Evolutionary conservation across 192 early-diverging fungal genomes (phyloP), one percentile per base, ranked within the genome.

Genomic region (Diversispora eburnea): DNA sequence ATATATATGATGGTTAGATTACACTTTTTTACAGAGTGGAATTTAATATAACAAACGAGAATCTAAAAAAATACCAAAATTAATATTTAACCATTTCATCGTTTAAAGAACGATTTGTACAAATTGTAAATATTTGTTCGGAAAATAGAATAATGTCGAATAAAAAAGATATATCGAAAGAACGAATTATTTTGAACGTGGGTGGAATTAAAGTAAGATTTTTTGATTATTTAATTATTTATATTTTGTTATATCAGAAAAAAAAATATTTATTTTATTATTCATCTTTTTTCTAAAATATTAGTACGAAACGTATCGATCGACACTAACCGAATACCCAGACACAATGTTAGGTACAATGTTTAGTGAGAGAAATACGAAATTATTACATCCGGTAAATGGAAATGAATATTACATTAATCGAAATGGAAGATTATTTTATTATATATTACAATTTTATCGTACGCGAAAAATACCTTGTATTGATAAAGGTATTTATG

Each of bases 251-350:
- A 45, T 45, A n/a, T 63, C 13, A 43, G 6, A 46, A 46, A 47
- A 5, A 5, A 0, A 9, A 46, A 46, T 45, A 5, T 5, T 64
- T 66, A 15, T 3, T 33, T 2, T 4, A 51, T 22, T 10, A 17
- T 19, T 20, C 1, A 8, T 1, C 25, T 8, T 19, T 10, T 70
- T 46, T 56, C n/a, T 56, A 25, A 17, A 20, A 9, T 56, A 17
- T 19, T 70, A 70, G 68, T 70, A 70, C 17, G 68, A 70, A 70
- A 70, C 68, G 6, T 70, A 22, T 57, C 51, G 55, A 22, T 57
- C 52, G 9, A 70, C 68, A 3, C n/a, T 70, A 43, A 70, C 54
- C 2, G 41, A 20, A 45, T 70, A 70, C 57, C 68, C 68, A 6
- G 54, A 70, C 19, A 70, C 68, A 54, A 70, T 43, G 68, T 47